These are phyloP conservation scores for Zelopaecilomyces penicillatus DNA, from an alignment of 2,329 filamentous ascomycete species.

Conservation along the genomic window DNA sequence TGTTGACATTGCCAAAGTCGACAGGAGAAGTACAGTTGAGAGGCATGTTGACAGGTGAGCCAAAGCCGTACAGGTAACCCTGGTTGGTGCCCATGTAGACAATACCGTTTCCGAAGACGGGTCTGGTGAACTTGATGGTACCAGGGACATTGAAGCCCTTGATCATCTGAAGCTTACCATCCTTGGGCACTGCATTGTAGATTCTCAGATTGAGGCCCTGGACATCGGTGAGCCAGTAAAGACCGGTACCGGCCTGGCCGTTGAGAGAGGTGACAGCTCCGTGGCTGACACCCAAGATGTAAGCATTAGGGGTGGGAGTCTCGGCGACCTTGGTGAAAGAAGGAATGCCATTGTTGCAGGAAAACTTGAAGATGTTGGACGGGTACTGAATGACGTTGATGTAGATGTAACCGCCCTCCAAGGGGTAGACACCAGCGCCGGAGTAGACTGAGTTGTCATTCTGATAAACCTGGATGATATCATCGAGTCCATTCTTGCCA, in stretches of 20 bases:
- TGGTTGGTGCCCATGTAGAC: constrained; percentile 44
- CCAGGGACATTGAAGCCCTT: constrained; percentile 43
- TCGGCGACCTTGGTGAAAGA: constrained; percentile 46
- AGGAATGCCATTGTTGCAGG: constrained; percentile 41
- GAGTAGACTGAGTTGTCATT: constrained; percentile 38
- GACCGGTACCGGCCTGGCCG: constrained; percentile 43
- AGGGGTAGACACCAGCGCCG: constrained; percentile 38
- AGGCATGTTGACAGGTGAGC: constrained; percentile 44
- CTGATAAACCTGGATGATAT: constrained; percentile 36
- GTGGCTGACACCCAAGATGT: constrained; percentile 47
- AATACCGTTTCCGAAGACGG: constrained; percentile 48
- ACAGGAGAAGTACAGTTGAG: constrained; percentile 44
- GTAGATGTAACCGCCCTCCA: constrained; percentile 41
- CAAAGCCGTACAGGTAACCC: constrained; percentile 47
- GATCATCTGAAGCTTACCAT: constrained; percentile 38
- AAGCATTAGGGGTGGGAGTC: constrained; percentile 40
- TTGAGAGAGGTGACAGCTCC: constrained; percentile 48
- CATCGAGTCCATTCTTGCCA: constrained; percentile 27
- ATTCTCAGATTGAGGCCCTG: constrained; percentile 43
- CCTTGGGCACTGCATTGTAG: constrained; percentile 42
- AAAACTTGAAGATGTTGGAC: constrained; percentile 50
- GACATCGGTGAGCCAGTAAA: constrained; percentile 49
- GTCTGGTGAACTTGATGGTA: constrained; percentile 47
- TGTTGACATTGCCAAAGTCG: constrained; percentile 37
- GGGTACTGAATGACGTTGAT: constrained; percentile 45